A percentile compares a stretch with the other conserved stretches of the same genome.
These are phyloP conservation scores for Dictyostelium purpureum DNA, from an alignment of 78 protist genomes.

Conservation along the genomic window DNA sequence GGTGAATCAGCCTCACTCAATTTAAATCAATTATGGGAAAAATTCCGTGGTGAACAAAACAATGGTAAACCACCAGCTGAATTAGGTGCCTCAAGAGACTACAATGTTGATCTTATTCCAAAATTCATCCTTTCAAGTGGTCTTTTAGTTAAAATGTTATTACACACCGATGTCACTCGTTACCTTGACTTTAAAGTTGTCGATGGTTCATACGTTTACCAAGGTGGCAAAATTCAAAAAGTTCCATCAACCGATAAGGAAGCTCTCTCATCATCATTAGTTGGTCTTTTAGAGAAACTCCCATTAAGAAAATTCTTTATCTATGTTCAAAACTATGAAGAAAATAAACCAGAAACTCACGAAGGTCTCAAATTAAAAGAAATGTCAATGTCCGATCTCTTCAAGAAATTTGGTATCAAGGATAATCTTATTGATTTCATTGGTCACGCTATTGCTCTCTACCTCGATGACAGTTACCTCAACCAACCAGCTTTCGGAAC, in stretches of 20 bases:
- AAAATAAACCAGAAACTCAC: constrained; percentile 84
- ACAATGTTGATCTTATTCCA: constrained; percentile 98
- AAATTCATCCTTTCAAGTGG: constrained; percentile 97
- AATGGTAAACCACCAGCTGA: constrained; percentile 38
- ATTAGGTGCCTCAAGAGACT: constrained; percentile 95
- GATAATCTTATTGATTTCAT: constrained; percentile 94
- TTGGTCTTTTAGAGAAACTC: constrained; percentile 98
- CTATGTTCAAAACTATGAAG: constrained; percentile 89
- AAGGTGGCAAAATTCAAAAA: constrained; percentile 87
- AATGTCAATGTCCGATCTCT: constrained; percentile 88
- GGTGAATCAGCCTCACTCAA: constrained; percentile 98
- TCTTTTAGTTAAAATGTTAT: constrained; percentile 95
- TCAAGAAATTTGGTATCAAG: constrained; percentile 90
- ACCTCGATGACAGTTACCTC: constrained; percentile 90
- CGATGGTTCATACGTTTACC: constrained; percentile 93
- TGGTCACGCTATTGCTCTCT: constrained; percentile 98
- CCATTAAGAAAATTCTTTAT: constrained; percentile 90
- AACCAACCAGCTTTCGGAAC: constrained; percentile 88
- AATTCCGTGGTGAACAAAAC: constrained; percentile 40
- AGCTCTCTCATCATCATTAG: constrained; percentile 93
- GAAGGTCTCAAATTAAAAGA: constrained; percentile 78
- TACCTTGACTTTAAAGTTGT: constrained; percentile 97
- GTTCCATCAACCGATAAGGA: constrained; percentile 97
- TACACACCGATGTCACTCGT: constrained; percentile 95
- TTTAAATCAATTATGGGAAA: constrained; percentile 88